These are phyloP conservation scores for Xylariales sp. DNA, from an alignment of 2,329 filamentous ascomycete species.

Conservation along the genomic window DNA sequence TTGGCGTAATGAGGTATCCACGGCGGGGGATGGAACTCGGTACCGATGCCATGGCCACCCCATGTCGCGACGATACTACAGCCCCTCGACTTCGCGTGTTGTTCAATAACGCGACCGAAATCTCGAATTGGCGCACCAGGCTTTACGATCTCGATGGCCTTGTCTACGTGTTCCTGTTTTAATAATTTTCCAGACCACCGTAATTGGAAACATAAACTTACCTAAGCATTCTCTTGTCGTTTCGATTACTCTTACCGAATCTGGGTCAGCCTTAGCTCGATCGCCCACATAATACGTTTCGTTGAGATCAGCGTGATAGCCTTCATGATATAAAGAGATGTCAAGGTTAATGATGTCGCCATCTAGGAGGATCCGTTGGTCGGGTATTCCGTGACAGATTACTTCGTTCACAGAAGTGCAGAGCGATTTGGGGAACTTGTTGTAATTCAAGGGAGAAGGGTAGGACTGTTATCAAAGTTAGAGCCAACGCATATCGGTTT, in stretches of 20 bases:
- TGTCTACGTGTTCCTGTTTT: no score
- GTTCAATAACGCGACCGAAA: constrained; percentile 88
- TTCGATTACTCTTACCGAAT: constrained; percentile 83
- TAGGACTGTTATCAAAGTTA: constrained; percentile 59
- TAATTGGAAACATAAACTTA: no score
- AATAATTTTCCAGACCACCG: no score
- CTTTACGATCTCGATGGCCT: constrained; percentile 83
- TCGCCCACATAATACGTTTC: constrained; percentile 97
- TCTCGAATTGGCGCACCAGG: constrained; percentile 86
- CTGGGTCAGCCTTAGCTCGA: constrained; percentile 71
- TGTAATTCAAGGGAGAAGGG: constrained; percentile 88
- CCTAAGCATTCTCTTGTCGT: constrained; percentile 80
- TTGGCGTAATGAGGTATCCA: constrained; percentile 95
- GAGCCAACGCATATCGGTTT: background rate
- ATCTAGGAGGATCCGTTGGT: constrained; percentile 76
- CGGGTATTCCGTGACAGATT: constrained; percentile 95
- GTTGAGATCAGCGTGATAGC: constrained; percentile 92
- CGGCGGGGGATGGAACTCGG: constrained; percentile 83
- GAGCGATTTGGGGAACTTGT: constrained; percentile 91
- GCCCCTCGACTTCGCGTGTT: constrained; percentile 73
- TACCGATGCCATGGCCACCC: constrained; percentile 90
- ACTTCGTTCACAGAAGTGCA: constrained; percentile 94
- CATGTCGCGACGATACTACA: constrained; percentile 91
- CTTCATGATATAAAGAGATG: constrained; percentile 84
- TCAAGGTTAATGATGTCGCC: constrained; percentile 97